These are phyloP conservation scores for Leccinum aurantiacum DNA, from an alignment of 768 basidiomycete species.

Conservation along the genomic window DNA sequence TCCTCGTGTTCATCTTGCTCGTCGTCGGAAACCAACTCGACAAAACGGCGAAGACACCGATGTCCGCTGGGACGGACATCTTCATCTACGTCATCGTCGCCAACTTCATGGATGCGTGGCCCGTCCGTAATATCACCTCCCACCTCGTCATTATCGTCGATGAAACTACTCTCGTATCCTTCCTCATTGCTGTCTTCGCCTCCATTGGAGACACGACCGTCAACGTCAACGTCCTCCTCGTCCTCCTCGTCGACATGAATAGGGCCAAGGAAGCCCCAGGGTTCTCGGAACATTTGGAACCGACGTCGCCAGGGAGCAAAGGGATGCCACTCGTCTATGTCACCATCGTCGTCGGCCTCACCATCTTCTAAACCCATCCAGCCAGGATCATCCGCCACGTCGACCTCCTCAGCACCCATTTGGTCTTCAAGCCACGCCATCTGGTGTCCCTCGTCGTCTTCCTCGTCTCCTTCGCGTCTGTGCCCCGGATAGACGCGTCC, in stretches of 20 bases:
- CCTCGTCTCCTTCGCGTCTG: constrained; percentile 23
- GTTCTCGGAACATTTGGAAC: constrained; percentile 16
- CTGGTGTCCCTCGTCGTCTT: constrained; percentile 33
- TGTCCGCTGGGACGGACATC: background rate
- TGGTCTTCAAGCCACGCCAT: constrained; percentile 38
- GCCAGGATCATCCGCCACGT: constrained; percentile 31
- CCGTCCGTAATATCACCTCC: background rate
- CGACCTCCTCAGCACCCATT: constrained; percentile 34
- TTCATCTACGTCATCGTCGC: constrained; percentile 14
- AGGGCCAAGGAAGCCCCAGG: constrained; percentile 18
- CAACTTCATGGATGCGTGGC: constrained; percentile 28
- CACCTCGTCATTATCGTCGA: constrained; percentile 46
- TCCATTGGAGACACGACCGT: constrained; percentile 10
- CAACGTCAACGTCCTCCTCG: constrained; percentile 18
- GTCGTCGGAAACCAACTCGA: constrained; percentile 17
- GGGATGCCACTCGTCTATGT: constrained; percentile 20
- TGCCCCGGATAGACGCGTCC: constrained; percentile 61
- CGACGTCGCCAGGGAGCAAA: constrained; percentile 21
- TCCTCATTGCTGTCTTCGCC: constrained; percentile 34
- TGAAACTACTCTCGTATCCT: constrained; percentile 55
- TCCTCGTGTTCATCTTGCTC: constrained; percentile 6
- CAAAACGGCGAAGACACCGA: background rate
- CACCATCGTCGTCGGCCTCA: constrained; percentile 36
- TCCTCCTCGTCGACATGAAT: constrained; percentile 27
- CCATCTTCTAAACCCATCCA: constrained; percentile 35